phyloP scores from a whole-genome alignment of 257 asterid genomes.

The Nicotiana noctiflora region DNA sequence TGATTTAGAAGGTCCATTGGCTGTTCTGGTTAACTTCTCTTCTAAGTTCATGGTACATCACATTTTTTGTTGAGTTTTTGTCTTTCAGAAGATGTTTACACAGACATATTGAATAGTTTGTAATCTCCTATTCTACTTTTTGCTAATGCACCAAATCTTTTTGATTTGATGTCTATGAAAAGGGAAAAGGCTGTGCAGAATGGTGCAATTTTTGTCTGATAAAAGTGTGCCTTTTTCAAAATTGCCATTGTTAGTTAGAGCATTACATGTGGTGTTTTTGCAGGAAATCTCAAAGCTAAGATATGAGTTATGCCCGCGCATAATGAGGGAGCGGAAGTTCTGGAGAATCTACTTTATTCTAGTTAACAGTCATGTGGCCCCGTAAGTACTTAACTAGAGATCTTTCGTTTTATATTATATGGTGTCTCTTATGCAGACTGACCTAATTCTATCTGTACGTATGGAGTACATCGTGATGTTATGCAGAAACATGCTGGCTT shows the following conservation, averaged over 20 bases:
- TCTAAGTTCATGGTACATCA: neutral
- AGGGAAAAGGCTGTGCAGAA: neutral
- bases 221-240: neutral
- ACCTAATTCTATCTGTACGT: neutral
- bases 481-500: neutral
- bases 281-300: conserved; percentile 86
- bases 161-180: neutral
- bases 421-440: neutral
- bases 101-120: neutral
- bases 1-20: neutral
- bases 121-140: neutral
- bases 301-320: conserved; percentile 77
- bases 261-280: conserved; percentile 9
- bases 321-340: conserved; percentile 90
- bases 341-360: conserved; percentile 97
- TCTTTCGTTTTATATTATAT: neutral
- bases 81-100: neutral
- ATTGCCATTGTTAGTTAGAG: neutral
- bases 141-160: neutral
- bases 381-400: conserved; percentile 45
- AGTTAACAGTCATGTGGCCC: conserved; percentile 70
- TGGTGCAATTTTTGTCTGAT: neutral
- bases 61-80: neutral
- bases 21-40: neutral
- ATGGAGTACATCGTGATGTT: neutral